Percentiles rank a stretch among this genome's conserved stretches.
Evolutionary conservation across 1,139 yeast genomes (phyloP).

Genomic region (Sugiyamaella novakii): DNA sequence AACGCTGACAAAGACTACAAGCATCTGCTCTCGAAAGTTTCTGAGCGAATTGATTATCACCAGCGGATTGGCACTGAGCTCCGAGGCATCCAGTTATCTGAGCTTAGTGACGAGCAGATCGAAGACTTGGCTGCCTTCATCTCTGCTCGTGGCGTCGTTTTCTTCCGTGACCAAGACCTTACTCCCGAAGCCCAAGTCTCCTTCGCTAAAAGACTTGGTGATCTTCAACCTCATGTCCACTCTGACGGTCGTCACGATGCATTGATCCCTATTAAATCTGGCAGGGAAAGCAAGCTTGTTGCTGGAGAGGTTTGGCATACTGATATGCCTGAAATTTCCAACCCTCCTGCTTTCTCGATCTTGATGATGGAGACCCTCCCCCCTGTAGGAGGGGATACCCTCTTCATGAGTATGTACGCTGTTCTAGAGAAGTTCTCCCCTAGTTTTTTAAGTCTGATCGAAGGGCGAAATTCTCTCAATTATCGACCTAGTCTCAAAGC

Average conservation of each 20-base stretch:
- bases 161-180: slow-evolving; percentile 68
- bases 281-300: slow-evolving; percentile 38
- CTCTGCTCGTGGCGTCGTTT: slow-evolving; percentile 67
- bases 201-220: slow-evolving; percentile 57
- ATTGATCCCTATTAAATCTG: slow-evolving; percentile 67
- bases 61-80: slow-evolving; percentile 68
- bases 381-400: slow-evolving; percentile 62
- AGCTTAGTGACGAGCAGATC: slow-evolving; percentile 53
- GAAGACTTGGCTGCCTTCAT: slow-evolving; percentile 66
- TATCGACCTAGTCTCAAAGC: no score
- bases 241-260: slow-evolving; percentile 58
- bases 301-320: slow-evolving; percentile 56
- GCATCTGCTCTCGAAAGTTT: no score
- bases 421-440: slow-evolving; percentile 61
- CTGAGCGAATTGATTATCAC: no score
- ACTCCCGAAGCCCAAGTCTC: no score
- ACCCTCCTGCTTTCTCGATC: slow-evolving; percentile 65
- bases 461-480: no score
- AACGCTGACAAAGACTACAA: no score
- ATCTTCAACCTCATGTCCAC: slow-evolving; percentile 50
- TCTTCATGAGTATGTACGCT: slow-evolving; percentile 56
- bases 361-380: slow-evolving; percentile 56
- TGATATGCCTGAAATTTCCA: slow-evolving; percentile 60
- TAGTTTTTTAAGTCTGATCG: slow-evolving; percentile 50
- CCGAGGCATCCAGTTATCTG: slow-evolving; percentile 58